These are phyloP conservation scores for Sicyos baderoa DNA, from an alignment of 306 rosid species.

Conservation along the genomic window DNA sequence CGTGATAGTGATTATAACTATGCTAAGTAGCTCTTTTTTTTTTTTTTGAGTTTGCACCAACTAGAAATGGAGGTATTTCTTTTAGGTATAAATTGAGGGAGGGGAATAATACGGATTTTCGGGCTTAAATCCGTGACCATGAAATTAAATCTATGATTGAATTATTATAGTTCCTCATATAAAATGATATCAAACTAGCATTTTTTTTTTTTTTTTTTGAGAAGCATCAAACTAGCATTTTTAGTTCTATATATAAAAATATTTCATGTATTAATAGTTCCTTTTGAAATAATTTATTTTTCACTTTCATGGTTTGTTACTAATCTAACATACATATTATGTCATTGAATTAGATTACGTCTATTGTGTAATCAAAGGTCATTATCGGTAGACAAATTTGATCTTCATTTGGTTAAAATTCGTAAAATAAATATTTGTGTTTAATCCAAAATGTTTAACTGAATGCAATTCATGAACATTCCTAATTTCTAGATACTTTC, in stretches of 20 bases:
- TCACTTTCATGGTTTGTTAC: neutral
- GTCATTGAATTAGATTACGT: neutral
- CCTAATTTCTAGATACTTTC: neutral
- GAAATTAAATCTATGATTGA: too few species aligned
- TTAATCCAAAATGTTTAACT: neutral
- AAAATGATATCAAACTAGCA: neutral
- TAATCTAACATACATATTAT: neutral
- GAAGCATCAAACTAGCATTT: too few species aligned
- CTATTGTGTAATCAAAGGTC: neutral
- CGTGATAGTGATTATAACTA: neutral
- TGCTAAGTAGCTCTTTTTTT: too few species aligned
- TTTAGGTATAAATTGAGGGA: too few species aligned
- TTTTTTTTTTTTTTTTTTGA: too few species aligned
- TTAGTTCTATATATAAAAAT: neutral
- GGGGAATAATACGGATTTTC: too few species aligned
- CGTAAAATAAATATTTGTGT: too few species aligned
- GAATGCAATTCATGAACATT: neutral
- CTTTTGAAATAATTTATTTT: too few species aligned
- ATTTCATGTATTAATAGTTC: neutral
- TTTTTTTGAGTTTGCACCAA: too few species aligned
- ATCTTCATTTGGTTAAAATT: too few species aligned
- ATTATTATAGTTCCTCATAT: neutral
- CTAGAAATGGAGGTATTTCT: too few species aligned
- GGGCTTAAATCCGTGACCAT: too few species aligned
- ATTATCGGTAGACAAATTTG: neutral